Conservation (phyloP, 2,329 filamentous ascomycete genomes). For the Proliferodiscus dingleyae region DNA sequence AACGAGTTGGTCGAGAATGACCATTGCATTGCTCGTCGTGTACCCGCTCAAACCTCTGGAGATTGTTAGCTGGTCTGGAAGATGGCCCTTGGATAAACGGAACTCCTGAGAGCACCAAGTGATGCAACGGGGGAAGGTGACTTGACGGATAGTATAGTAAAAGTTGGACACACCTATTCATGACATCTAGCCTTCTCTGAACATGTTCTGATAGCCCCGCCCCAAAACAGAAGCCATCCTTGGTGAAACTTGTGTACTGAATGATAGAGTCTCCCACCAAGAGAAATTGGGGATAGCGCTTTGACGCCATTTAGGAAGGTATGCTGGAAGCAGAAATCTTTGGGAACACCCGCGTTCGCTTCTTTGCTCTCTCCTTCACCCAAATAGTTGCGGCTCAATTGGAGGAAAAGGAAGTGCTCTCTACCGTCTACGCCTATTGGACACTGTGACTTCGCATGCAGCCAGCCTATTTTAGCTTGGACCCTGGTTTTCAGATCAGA, state of each 20-base stretch:
- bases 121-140: too few relatives aligned
- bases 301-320: conserved; percentile 6
- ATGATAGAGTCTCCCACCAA: conserved; percentile 90
- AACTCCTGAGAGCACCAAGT: too few relatives aligned
- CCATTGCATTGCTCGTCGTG: conserved; percentile 70
- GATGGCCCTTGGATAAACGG: too few relatives aligned
- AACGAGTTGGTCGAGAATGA: conserved; percentile 65
- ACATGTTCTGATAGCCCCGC: conserved; percentile 48
- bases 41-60: conserved; percentile 53
- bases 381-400: too few relatives aligned
- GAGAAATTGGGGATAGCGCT: conserved; percentile 64
- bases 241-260: conserved; percentile 57
- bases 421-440: neutral
- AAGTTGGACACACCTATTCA: conserved; percentile 66
- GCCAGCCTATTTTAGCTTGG: neutral
- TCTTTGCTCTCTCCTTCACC: too few relatives aligned
- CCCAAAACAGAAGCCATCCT: conserved; percentile 69
- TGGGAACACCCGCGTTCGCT: too few relatives aligned
- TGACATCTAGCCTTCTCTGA: conserved; percentile 71
- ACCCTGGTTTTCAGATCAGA: neutral
- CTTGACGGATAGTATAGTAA: neutral
- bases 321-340: too few relatives aligned
- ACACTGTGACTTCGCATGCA: neutral
- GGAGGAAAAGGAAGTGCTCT: neutral
- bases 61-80: neutral